phyloP scores from a whole-genome alignment of 305 asterid genomes.

The Ilex paraguariensis region DNA sequence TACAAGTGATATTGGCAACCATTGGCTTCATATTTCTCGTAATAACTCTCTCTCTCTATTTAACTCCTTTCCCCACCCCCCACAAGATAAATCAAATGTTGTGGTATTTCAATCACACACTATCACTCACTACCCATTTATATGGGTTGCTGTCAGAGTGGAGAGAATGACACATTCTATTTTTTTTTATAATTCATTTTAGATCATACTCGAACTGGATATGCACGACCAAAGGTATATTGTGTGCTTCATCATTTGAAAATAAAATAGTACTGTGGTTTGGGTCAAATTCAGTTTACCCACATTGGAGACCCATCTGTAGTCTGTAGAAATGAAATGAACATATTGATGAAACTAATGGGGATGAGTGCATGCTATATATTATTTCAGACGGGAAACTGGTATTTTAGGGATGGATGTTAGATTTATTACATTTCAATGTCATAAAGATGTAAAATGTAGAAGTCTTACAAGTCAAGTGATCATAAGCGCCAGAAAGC shows the following conservation, averaged over 20 bases:
- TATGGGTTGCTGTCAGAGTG: background rate
- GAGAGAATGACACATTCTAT: background rate
- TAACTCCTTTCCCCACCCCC: no score
- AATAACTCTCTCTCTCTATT: slow-evolving; percentile 15
- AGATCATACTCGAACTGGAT: background rate
- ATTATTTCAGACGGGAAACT: background rate
- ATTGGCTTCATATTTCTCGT: slow-evolving; percentile 62
- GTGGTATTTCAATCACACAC: no score
- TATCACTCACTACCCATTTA: no score
- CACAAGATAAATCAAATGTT: no score
- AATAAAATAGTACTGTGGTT: background rate
- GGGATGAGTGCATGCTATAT: no score
- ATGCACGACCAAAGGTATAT: background rate
- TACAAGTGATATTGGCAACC: slow-evolving; percentile 49
- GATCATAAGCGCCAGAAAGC: no score
- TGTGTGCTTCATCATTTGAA: background rate
- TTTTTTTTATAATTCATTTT: no score
- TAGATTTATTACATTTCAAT: background rate
- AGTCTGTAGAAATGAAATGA: no score
- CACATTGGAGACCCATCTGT: background rate
- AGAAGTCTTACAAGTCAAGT: no score
- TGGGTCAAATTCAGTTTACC: background rate
- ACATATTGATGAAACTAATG: no score
- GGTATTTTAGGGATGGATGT: background rate
- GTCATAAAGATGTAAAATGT: background rate